Conservation (phyloP, 2,329 filamentous ascomycete genomes). For the Fusarium fujikuroi region DNA sequence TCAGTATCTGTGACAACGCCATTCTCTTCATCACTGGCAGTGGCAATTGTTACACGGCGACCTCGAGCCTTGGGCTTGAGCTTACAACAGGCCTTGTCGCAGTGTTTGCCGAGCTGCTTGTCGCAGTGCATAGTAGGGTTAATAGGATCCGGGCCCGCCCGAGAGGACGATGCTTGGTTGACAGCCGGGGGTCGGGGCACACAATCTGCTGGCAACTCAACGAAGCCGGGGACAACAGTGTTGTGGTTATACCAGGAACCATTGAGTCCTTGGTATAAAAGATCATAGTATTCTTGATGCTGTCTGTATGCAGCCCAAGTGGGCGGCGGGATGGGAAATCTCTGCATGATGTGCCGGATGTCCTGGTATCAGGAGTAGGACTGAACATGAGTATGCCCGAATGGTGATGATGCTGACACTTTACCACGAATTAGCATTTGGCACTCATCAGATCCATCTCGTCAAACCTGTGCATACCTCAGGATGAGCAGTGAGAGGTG, state of each 20-base stretch:
- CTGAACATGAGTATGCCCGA: background rate
- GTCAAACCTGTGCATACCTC: background rate
- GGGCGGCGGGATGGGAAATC: slow-evolving; percentile 6
- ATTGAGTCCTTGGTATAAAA: background rate
- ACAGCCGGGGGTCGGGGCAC: background rate
- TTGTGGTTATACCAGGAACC: background rate
- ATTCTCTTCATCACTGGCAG: slow-evolving; percentile 1
- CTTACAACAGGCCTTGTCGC: background rate
- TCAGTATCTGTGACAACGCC: background rate
- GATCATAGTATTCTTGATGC: background rate
- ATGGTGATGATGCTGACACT: background rate
- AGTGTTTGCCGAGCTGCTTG: slow-evolving; percentile 1
- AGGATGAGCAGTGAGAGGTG: background rate
- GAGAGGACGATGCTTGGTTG: slow-evolving; percentile 1
- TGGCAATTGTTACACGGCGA: slow-evolving; percentile 1
- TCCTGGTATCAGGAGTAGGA: background rate
- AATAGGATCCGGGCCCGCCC: background rate
- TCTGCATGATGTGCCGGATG: background rate
- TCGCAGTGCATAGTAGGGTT: background rate
- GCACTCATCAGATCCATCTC: background rate
- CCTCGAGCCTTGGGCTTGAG: background rate
- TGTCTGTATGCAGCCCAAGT: slow-evolving; percentile 11
- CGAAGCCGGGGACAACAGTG: background rate
- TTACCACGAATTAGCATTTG: background rate
- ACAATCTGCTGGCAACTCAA: background rate